These are phyloP conservation scores for Urtica urens DNA, from an alignment of 306 rosid genomes.

Conservation along the genomic window DNA sequence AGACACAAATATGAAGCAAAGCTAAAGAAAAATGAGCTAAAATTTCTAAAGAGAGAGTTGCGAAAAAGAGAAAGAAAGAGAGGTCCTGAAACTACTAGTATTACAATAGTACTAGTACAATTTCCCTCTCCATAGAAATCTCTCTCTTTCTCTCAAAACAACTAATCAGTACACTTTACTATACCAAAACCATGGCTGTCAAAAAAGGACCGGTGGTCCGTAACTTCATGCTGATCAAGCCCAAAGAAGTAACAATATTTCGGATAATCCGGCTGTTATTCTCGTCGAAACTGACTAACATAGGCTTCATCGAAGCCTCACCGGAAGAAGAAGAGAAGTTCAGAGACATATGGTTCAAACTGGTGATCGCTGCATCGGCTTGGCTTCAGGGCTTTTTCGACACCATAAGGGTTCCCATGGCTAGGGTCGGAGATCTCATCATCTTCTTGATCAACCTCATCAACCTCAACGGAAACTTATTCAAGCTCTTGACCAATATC, in stretches of 20 bases:
- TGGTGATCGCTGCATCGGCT: neutral
- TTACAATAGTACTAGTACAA: too few species aligned
- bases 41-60: neutral
- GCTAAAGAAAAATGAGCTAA: neutral
- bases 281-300: neutral
- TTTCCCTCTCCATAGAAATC: neutral
- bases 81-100: too few species aligned
- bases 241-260: neutral
- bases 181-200: neutral
- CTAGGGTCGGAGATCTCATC: neutral
- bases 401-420: neutral
- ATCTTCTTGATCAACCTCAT: neutral
- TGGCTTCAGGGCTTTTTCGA: neutral
- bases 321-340: slow-evolving; percentile 1
- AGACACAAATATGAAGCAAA: neutral
- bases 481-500: neutral
- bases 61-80: too few species aligned
- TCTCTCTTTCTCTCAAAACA: neutral
- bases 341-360: neutral
- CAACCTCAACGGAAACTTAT: neutral
- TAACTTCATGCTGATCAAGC: neutral
- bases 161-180: neutral
- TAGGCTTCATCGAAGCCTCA: neutral
- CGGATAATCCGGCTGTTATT: neutral
- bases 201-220: neutral